phyloP scores from a whole-genome alignment of 2,329 filamentous ascomycete genomes.

The Phialophora macrospora region DNA sequence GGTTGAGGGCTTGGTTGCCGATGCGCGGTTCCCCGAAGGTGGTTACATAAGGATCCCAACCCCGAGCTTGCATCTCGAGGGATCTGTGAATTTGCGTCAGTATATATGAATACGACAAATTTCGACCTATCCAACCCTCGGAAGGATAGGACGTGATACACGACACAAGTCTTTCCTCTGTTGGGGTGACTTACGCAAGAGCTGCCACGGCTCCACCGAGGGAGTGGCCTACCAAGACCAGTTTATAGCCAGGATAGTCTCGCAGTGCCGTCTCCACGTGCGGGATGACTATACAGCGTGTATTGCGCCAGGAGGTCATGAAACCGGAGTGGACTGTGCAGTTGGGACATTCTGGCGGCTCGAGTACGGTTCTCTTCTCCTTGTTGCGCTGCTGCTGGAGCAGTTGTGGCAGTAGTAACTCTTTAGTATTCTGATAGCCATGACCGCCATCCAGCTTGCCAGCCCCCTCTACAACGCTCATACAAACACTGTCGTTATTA shows the following conservation, averaged over 20 bases:
- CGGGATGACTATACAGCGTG: slow-evolving; percentile 71
- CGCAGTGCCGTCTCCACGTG: slow-evolving; percentile 64
- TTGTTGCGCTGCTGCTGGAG: slow-evolving; percentile 31
- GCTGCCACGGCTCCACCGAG: slow-evolving; percentile 91
- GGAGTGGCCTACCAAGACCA: slow-evolving; percentile 86
- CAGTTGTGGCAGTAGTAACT: slow-evolving; percentile 32
- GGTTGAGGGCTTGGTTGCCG: slow-evolving; percentile 59
- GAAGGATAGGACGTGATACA: not conserved
- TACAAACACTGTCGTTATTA: slow-evolving; percentile 41
- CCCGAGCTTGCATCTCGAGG: slow-evolving; percentile 77
- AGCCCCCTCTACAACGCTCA: not conserved
- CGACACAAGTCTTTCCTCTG: not conserved
- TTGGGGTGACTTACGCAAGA: slow-evolving; percentile 60
- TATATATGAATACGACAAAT: not conserved
- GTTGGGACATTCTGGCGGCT: slow-evolving; percentile 67
- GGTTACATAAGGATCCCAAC: slow-evolving; percentile 77
- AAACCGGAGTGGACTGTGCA: slow-evolving; percentile 95
- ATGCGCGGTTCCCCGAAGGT: slow-evolving; percentile 87
- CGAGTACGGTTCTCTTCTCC: slow-evolving; percentile 39
- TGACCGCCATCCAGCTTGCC: not conserved
- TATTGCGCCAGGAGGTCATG: slow-evolving; percentile 78
- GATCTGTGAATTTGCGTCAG: slow-evolving; percentile 46
- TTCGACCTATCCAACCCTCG: not conserved
- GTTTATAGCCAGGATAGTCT: slow-evolving; percentile 70
- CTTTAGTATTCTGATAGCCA: slow-evolving; percentile 19